Conservation (phyloP, 805 yeast genomes). For the Ogataea nonfermentans region DNA sequence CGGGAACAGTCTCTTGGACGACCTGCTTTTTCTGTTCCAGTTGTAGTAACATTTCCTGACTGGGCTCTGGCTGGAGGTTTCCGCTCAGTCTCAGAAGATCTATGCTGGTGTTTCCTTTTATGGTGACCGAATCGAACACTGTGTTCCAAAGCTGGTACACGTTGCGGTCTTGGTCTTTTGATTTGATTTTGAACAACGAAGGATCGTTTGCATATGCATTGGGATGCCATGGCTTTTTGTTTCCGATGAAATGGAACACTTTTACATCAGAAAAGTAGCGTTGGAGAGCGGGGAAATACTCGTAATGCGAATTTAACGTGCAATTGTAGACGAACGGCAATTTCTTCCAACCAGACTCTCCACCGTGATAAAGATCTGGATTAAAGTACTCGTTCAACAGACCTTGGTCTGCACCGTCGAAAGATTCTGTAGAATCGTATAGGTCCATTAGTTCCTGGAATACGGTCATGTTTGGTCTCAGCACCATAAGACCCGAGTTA, state of each 20-base stretch:
- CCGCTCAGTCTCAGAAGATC: conserved; percentile 24
- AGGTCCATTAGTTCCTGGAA: conserved; percentile 41
- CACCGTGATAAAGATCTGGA: conserved; percentile 23
- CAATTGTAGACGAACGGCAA: conserved; percentile 85
- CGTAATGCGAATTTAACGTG: conserved; percentile 46
- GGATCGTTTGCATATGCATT: conserved; percentile 9
- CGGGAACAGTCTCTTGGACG: background rate
- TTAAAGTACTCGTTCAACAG: conserved; percentile 72
- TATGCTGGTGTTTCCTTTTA: conserved; percentile 16
- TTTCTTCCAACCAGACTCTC: conserved; percentile 51
- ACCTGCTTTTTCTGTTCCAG: conserved; percentile 2
- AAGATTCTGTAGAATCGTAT: conserved; percentile 34
- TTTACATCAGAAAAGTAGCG: conserved; percentile 39
- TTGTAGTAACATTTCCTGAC: conserved; percentile 7
- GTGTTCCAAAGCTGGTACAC: conserved; percentile 34
- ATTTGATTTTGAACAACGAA: conserved; percentile 13
- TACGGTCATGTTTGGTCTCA: conserved; percentile 48
- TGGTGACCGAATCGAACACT: conserved; percentile 18
- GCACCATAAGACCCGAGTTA: conserved; percentile 72
- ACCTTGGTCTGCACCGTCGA: conserved; percentile 95
- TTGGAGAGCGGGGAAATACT: conserved; percentile 35
- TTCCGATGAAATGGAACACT: conserved; percentile 67
- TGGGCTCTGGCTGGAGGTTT: conserved; percentile 21
- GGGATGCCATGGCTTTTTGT: conserved; percentile 44
- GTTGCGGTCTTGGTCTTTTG: conserved; percentile 15